These are phyloP conservation scores for Quercus phellos DNA, from an alignment of 331 rosid species.

Conservation along the genomic window DNA sequence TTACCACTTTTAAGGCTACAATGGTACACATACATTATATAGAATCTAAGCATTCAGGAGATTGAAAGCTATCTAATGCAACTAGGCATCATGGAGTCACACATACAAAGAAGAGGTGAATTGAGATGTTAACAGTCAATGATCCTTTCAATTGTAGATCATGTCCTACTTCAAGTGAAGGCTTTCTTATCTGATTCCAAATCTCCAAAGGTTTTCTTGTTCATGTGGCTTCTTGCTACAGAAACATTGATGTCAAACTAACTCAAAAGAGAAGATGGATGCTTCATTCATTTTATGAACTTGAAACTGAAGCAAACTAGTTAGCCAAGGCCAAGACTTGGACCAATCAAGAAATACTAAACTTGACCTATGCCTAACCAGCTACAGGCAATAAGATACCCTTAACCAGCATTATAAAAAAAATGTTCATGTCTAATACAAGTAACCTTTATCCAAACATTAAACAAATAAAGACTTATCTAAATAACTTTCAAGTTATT, in stretches of 20 bases:
- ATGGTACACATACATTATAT: too few species aligned
- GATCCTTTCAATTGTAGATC: too few species aligned
- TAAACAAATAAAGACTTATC: not conserved
- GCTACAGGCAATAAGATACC: not conserved
- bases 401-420: not conserved
- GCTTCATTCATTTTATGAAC: not conserved
- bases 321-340: not conserved
- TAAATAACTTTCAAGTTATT: not conserved
- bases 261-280: not conserved
- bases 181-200: not conserved
- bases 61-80: too few species aligned
- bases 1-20: too few species aligned
- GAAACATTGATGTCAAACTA: not conserved
- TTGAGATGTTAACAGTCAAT: too few species aligned
- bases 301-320: not conserved
- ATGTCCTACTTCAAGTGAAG: too few species aligned
- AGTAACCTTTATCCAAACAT: too few species aligned
- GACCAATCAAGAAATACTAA: not conserved
- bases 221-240: not conserved
- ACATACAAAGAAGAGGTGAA: too few species aligned
- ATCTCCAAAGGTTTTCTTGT: not conserved
- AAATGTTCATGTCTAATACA: not conserved
- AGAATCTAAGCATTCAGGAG: too few species aligned
- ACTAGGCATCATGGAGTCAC: too few species aligned
- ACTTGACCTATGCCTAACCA: not conserved